Conservation (phyloP, 106 monocot genomes). For the Hemerocallis citrina region DNA sequence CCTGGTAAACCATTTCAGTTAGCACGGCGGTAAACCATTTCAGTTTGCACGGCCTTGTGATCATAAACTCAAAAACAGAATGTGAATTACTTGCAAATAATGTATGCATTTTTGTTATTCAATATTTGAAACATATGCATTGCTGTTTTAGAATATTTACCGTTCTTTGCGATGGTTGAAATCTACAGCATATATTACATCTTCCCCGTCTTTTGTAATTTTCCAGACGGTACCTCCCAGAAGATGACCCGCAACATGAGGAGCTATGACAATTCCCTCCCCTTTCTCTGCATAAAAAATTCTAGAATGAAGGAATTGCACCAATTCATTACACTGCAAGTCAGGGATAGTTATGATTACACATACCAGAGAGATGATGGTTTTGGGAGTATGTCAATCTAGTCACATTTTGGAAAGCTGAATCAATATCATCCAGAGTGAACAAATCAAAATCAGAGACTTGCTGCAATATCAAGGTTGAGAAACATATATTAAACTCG, state of each 20-base stretch:
- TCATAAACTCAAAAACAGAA: slow-evolving; percentile 1
- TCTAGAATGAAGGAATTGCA: neutral
- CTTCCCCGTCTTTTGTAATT: slow-evolving; percentile 99
- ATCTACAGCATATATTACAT: slow-evolving; percentile 99
- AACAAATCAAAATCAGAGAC: slow-evolving; percentile 93
- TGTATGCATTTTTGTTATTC: neutral
- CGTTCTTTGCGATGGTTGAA: slow-evolving; percentile 98
- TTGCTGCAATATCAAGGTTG: slow-evolving; percentile 53
- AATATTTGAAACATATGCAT: neutral
- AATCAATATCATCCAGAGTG: slow-evolving; percentile 90
- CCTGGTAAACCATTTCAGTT: slow-evolving; percentile 38
- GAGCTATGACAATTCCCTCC: slow-evolving; percentile 97
- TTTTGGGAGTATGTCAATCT: slow-evolving; percentile 97
- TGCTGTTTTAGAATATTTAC: slow-evolving; percentile 14
- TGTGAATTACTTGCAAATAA: neutral
- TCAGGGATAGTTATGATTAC: neutral
- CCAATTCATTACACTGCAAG: neutral
- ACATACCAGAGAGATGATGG: slow-evolving; percentile 77
- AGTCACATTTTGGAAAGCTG: slow-evolving; percentile 84
- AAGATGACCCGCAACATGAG: slow-evolving; percentile 95
- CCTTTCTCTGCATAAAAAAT: slow-evolving; percentile 65
- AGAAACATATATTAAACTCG: neutral
- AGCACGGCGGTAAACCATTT: too few species aligned
- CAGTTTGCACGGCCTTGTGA: too few species aligned
- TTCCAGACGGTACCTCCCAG: slow-evolving; percentile 98